Conservation (phyloP, 1,139 yeast genomes). For the Blastobotrys persicus region DNA sequence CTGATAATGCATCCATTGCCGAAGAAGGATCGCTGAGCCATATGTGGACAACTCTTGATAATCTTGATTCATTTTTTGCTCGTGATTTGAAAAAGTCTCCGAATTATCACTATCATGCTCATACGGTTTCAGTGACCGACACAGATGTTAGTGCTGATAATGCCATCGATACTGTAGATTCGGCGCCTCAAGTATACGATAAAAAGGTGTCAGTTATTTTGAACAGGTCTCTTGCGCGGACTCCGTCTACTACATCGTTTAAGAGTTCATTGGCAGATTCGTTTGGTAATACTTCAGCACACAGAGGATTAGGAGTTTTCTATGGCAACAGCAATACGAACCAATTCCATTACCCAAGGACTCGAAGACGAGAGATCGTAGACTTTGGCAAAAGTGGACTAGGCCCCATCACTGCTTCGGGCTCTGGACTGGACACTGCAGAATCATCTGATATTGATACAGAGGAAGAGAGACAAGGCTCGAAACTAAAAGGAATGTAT, state of each 20-base stretch:
- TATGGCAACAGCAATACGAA: constrained; percentile 5
- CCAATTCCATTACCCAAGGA: constrained; percentile 10
- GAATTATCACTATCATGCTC: constrained; percentile 23
- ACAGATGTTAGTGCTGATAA: constrained; percentile 45
- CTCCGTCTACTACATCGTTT: constrained; percentile 74
- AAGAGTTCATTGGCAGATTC: constrained; percentile 59
- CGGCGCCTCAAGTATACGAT: constrained; percentile 77
- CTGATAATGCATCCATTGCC: constrained; percentile 66
- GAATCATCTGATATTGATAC: constrained; percentile 12
- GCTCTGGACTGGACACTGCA: constrained; percentile 20
- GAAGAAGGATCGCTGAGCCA: constrained; percentile 75
- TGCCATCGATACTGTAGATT: constrained; percentile 49
- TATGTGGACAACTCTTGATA: constrained; percentile 96
- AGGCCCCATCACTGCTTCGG: constrained; percentile 9
- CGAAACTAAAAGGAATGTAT: not conserved
- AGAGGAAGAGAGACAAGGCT: not conserved
- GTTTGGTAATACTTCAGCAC: constrained; percentile 26
- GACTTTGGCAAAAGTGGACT: constrained; percentile 19
- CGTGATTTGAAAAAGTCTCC: constrained; percentile 44
- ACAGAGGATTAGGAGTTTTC: not conserved
- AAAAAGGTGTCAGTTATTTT: constrained; percentile 74
- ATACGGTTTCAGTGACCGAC: constrained; percentile 40
- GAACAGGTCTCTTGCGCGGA: constrained; percentile 70
- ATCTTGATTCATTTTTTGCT: constrained; percentile 87
- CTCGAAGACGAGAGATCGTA: constrained; percentile 22